Base-by-base conservation (phyloP, 108 stramenopile species). In the Chaetoceros tenuissimus region DNA sequence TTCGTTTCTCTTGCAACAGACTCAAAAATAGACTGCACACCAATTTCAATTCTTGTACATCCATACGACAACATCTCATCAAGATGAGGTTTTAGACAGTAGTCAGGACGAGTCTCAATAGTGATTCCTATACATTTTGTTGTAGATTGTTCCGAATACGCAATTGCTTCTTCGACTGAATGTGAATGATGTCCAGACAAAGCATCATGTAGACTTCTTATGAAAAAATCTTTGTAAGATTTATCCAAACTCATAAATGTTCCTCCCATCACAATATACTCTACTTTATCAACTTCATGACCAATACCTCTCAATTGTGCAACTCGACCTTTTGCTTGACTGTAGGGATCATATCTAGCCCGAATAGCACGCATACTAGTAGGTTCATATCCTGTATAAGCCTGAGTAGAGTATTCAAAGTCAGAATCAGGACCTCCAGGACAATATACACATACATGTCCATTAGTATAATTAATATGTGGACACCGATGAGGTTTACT, bases 1-100 rank as follows among this genome's bases (percentile, higher is more conserved):
- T 94, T 98, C 50, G 95, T 96, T 62, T 96, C 94, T 48, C 89
- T 57, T 17, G 95, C 92, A 10, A 98, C 89, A 53, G 64, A 77
- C 68, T 96, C 95, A 63, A 96, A 96, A 23, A 95, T 85, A 54
- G 73, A 75, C 75, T 99, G 98, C 7, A 99, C 94, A 2, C 98
- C 98, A 63, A 99, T 96, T 66, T 99, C 95, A 62, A 99, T 89
- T 3, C 98, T 69, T 20, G 98, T 99, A 67, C 98, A 99, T 29
- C 98, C 98, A 66, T 97, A 99, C 51, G 75, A 70, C 45, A 96
- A 62, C 90, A 99, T 94, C 61, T 92, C 87, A 48, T 85, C 84
- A 51, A 98, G 65, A 71, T 97, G 94, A 1, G 94, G 93, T 55
- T 89, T 89, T 5, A 94, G 66, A 72, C 94, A 95, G 67, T 94